Evolutionary conservation across 192 early-diverging fungal species (phyloP).

Genomic region (Podila horticola): DNA sequence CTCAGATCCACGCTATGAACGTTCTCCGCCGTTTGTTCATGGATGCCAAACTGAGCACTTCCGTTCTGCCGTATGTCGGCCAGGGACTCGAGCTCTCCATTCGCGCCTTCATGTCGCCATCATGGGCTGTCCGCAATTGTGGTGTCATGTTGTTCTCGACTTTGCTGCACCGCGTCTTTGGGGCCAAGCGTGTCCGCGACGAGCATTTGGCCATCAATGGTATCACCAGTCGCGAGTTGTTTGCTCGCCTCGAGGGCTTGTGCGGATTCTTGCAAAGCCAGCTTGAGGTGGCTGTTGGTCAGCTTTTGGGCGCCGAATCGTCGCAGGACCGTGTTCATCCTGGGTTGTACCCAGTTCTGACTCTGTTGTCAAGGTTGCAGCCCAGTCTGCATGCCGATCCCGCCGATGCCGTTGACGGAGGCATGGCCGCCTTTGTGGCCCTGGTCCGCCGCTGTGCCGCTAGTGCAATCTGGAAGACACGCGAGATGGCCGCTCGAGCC

Average conservation of each 20-base stretch:
- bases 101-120: slow-evolving; percentile 79
- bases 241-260: slow-evolving; percentile 85
- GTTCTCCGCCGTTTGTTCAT: slow-evolving; percentile 85
- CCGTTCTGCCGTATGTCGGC: slow-evolving; percentile 79
- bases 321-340: slow-evolving; percentile 74
- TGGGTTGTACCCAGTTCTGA: slow-evolving; percentile 90
- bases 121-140: slow-evolving; percentile 95
- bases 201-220: slow-evolving; percentile 77
- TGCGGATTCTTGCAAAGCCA: slow-evolving; percentile 81
- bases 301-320: slow-evolving; percentile 53
- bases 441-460: slow-evolving; percentile 63
- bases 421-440: slow-evolving; percentile 59
- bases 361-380: slow-evolving; percentile 84
- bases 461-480: slow-evolving; percentile 72
- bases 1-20: slow-evolving; percentile 95
- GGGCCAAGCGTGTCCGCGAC: slow-evolving; percentile 80
- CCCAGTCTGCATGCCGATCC: slow-evolving; percentile 67
- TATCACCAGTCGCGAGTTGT: slow-evolving; percentile 90
- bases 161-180: slow-evolving; percentile 84
- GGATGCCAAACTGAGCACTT: slow-evolving; percentile 81
- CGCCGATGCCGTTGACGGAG: slow-evolving; percentile 28
- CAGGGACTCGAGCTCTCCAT: slow-evolving; percentile 84
- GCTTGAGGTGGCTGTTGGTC: slow-evolving; percentile 74
- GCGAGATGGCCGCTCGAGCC: slow-evolving; percentile 89
- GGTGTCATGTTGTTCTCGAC: slow-evolving; percentile 93